Evolutionary conservation across 2,329 filamentous ascomycete species (phyloP), one percentile per base, ranked within the genome.

Genomic region (Ascochyta koolunga): DNA sequence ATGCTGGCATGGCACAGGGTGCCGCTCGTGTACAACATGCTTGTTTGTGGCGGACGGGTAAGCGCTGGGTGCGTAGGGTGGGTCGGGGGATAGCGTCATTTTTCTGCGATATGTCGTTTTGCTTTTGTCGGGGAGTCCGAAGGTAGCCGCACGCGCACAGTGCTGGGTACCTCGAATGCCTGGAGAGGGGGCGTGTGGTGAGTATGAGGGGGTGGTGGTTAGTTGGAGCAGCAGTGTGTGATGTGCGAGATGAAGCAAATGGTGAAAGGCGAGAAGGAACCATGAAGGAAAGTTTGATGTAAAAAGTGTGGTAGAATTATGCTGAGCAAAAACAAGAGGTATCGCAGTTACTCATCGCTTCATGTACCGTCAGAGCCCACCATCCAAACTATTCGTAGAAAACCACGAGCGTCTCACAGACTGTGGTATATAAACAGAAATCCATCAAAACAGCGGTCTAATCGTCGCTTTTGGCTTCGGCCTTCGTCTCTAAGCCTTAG

Each of bases 401-500:
- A 21, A 21, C 18, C 35, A 4, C 13, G 18, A 21, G 19, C 11
- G n/a, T 21, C 37, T 39, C 21, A 39, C 27, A 24, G 4, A 25
- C 22, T 25, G 37, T 6, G 19, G 21, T n/a, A 37, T 50, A 22
- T 9, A 51, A 37, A 55, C 22, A 29, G 7, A 16, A 50, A 41
- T 27, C 16, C 33, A 43, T 16, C 50, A 49, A 38, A 46, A 47
- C 19, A 48, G 57, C n/a, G 21, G 5, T 13, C 19, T 16, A 16
- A 18, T 25, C 11, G 15, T 38, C 40, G 61, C 65, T 66, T 72
- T 66, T 64, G 64, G 66, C 64, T 39, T 62, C 64, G 41, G 64
- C 70, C 69, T 74, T 75, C 62, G 40, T 49, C 24, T 52, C 56
- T 67, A 58, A 15, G 58, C 38, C 58, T 66, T 59, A 27, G 73